A percentile compares a stretch with the other conserved stretches of the same genome.
These are phyloP conservation scores for Aspergillus nidulans DNA, from an alignment of 495 filamentous ascomycete species.

Conservation along the genomic window DNA sequence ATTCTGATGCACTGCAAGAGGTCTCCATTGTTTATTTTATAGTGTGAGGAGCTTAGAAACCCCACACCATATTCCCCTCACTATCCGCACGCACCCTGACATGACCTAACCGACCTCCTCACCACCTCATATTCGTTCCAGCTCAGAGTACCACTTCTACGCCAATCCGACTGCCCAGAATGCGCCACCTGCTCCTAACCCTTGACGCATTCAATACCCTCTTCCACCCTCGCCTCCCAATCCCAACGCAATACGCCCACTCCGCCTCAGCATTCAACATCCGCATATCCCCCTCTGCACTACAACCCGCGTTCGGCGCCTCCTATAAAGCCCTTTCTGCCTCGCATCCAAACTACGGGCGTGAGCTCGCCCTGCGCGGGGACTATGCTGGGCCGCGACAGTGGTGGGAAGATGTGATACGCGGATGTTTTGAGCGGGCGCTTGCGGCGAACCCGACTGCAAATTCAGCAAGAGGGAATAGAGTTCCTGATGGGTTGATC, in stretches of 20 bases:
- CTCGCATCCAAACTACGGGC: constrained; percentile 64
- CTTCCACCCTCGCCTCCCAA: constrained; percentile 56
- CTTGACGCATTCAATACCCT: constrained; percentile 79
- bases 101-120: not conserved
- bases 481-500: constrained; percentile 43
- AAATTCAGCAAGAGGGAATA: not conserved
- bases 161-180: not conserved
- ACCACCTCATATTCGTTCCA: not conserved
- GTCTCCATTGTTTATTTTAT: too few species aligned
- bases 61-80: too few species aligned
- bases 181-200: constrained; percentile 51
- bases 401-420: constrained; percentile 69
- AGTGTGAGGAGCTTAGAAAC: too few species aligned
- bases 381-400: constrained; percentile 48
- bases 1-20: too few species aligned
- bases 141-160: not conserved
- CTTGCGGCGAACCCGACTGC: not conserved
- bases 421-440: constrained; percentile 25
- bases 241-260: constrained; percentile 59
- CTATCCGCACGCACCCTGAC: too few species aligned
- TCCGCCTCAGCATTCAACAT: constrained; percentile 57
- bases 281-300: constrained; percentile 26
- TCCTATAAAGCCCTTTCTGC: constrained; percentile 49
- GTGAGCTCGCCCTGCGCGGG: constrained; percentile 35
- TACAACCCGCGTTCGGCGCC: constrained; percentile 34